phyloP scores from a whole-genome alignment of 805 yeast species.

The Pichia cabralensis region DNA sequence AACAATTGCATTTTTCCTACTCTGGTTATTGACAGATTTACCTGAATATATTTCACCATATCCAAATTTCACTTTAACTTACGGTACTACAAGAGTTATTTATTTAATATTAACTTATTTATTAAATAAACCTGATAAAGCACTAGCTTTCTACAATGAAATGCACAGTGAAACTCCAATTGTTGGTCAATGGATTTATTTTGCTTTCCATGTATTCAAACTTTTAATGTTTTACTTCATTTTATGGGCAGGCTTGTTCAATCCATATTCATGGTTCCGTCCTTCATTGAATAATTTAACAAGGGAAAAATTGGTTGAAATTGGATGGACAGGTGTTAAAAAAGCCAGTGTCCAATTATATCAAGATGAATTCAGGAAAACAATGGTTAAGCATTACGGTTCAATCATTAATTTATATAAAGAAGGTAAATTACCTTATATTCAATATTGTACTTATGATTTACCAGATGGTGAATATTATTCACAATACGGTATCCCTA shows the following conservation, averaged over 20 bases:
- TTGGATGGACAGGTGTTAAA: constrained; percentile 96
- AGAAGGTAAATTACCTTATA: constrained; percentile 53
- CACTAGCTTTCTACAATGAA: constrained; percentile 41
- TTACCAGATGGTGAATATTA: constrained; percentile 81
- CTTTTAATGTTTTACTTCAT: constrained; percentile 42
- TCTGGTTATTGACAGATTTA: constrained; percentile 88
- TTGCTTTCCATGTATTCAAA: constrained; percentile 63
- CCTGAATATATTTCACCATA: constrained; percentile 88
- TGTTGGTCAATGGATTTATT: constrained; percentile 56
- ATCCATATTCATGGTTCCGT: constrained; percentile 52
- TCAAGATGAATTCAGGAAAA: constrained; percentile 57
- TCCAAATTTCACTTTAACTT: constrained; percentile 78
- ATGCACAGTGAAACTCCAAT: constrained; percentile 29
- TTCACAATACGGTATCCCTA: too few relatives aligned
- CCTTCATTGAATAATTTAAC: constrained; percentile 26
- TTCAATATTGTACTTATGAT: constrained; percentile 48
- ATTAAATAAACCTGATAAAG: constrained; percentile 34
- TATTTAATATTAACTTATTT: constrained; percentile 20
- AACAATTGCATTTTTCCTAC: constrained; percentile 31
- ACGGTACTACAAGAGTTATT: constrained; percentile 33
- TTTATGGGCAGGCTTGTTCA: constrained; percentile 62
- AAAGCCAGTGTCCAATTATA: constrained; percentile 62
- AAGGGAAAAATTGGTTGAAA: constrained; percentile 44
- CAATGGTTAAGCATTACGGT: constrained; percentile 56
- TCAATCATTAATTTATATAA: constrained; percentile 69